phyloP scores from a whole-genome alignment of 1,139 yeast species.

The Scheffersomyces titani region DNA sequence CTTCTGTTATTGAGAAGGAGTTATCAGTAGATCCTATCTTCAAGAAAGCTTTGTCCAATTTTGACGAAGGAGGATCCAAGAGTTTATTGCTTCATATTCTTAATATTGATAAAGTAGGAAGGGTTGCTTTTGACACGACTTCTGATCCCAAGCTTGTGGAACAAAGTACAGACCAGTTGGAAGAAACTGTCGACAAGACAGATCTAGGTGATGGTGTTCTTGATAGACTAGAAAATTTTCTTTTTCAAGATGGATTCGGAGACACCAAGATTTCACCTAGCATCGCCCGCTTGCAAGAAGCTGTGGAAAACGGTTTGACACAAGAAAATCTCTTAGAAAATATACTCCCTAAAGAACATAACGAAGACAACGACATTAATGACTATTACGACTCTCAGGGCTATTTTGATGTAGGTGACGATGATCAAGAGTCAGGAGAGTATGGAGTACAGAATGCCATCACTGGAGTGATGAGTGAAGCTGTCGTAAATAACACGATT shows the following conservation, averaged over 20 bases:
- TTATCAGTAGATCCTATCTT: constrained; percentile 9
- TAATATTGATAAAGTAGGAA: constrained; percentile 4
- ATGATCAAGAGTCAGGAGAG: not conserved
- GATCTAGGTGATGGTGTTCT: not conserved
- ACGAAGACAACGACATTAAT: not conserved
- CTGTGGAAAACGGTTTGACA: not conserved
- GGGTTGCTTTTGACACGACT: constrained; percentile 7
- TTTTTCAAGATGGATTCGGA: not conserved
- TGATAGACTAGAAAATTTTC: not conserved
- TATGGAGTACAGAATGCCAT: not conserved
- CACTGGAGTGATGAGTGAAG: constrained; percentile 1
- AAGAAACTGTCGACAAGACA: constrained; percentile 1
- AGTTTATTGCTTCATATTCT: constrained; percentile 8
- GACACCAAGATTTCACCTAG: not conserved
- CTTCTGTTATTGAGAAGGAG: constrained; percentile 4
- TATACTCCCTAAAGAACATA: not conserved
- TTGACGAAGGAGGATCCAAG: constrained; percentile 10
- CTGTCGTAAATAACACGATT: not conserved
- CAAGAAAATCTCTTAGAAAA: not conserved
- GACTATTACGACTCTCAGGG: constrained; percentile 2
- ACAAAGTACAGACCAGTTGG: not conserved
- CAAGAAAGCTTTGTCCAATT: constrained; percentile 7
- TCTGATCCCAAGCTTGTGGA: constrained; percentile 1
- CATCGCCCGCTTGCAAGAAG: not conserved
- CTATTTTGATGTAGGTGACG: not conserved